Evolutionary conservation across 192 early-diverging fungal genomes (phyloP).

Genomic region (Dissophora ornata): DNA sequence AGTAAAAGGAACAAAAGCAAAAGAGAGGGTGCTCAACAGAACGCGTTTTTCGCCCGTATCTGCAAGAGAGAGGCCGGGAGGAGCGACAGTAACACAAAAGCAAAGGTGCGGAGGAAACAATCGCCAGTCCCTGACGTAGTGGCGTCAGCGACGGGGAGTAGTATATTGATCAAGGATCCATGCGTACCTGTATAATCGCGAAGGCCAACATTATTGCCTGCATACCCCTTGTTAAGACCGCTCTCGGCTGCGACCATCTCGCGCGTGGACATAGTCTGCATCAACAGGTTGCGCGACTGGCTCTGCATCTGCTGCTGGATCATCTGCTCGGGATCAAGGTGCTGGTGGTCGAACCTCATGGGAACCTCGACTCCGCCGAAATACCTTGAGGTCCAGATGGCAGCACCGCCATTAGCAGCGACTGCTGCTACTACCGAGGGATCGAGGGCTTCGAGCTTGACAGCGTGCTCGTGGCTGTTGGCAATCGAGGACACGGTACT

Average conservation of each 20-base stretch:
- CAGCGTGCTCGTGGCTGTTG: constrained; percentile 4
- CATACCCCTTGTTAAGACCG: constrained; percentile 5
- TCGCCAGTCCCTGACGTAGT: too few relatives aligned
- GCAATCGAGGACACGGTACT: too few relatives aligned
- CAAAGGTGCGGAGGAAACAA: too few relatives aligned
- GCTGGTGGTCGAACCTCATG: constrained; percentile 35
- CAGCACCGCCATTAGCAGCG: not conserved
- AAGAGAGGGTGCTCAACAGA: constrained; percentile 1
- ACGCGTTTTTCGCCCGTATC: too few relatives aligned
- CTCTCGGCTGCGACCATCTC: constrained; percentile 10
- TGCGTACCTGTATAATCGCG: constrained; percentile 22
- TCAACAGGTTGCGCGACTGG: constrained; percentile 33
- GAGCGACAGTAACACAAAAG: too few relatives aligned
- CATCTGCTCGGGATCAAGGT: constrained; percentile 44
- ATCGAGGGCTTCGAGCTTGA: constrained; percentile 15
- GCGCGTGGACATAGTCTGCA: constrained; percentile 36
- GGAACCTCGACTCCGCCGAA: constrained; percentile 25
- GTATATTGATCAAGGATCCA: too few relatives aligned
- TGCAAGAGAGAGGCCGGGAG: too few relatives aligned
- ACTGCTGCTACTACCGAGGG: constrained; percentile 8
- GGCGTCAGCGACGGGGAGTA: too few relatives aligned
- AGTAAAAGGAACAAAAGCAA: too few relatives aligned
- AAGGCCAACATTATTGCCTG: too few relatives aligned
- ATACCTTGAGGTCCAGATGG: constrained; percentile 16
- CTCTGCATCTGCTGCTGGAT: constrained; percentile 50